Evolutionary conservation across 2,329 filamentous ascomycete genomes (phyloP).

Genomic region (Aspergillus amoenus): DNA sequence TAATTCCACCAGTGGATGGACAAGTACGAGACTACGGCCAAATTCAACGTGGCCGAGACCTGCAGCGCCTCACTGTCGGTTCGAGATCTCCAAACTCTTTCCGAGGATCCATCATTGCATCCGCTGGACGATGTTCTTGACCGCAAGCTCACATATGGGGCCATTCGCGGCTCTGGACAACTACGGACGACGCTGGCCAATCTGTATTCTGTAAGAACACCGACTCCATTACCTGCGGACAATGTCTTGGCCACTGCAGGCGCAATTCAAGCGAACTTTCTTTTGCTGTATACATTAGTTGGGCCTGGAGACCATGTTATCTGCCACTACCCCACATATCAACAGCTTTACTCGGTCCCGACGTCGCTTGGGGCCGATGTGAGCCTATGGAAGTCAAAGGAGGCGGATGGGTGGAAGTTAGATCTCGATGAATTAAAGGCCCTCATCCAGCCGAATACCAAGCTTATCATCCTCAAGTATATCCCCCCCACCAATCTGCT

Average conservation of each 20-base stretch:
- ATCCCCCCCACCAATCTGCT: constrained; percentile 41
- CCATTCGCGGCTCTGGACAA: constrained; percentile 23
- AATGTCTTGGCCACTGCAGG: constrained; percentile 76
- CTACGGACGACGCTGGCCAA: constrained; percentile 32
- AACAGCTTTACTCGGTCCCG: constrained; percentile 77
- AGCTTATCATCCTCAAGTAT: constrained; percentile 63
- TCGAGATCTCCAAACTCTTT: constrained; percentile 62
- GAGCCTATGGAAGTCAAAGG: constrained; percentile 69
- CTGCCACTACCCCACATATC: constrained; percentile 83
- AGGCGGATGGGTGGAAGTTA: constrained; percentile 65
- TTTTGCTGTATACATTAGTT: constrained; percentile 72
- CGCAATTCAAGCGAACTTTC: constrained; percentile 80
- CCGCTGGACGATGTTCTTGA: constrained; percentile 22
- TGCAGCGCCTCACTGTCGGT: constrained; percentile 74
- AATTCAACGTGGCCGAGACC: constrained; percentile 74
- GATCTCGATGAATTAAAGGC: constrained; percentile 64
- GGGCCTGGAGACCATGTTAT: constrained; percentile 77
- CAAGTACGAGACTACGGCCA: constrained; percentile 50
- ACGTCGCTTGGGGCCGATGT: constrained; percentile 73
- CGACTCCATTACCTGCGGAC: constrained; percentile 52
- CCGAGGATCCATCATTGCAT: constrained; percentile 37
- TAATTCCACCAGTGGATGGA: constrained; percentile 54
- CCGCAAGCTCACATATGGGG: constrained; percentile 28
- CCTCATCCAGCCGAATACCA: constrained; percentile 55
- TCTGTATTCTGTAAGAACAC: constrained; percentile 50